These are phyloP conservation scores for Chimonanthus praecox DNA, from an alignment of 164 flowering plant species.

Conservation along the genomic window DNA sequence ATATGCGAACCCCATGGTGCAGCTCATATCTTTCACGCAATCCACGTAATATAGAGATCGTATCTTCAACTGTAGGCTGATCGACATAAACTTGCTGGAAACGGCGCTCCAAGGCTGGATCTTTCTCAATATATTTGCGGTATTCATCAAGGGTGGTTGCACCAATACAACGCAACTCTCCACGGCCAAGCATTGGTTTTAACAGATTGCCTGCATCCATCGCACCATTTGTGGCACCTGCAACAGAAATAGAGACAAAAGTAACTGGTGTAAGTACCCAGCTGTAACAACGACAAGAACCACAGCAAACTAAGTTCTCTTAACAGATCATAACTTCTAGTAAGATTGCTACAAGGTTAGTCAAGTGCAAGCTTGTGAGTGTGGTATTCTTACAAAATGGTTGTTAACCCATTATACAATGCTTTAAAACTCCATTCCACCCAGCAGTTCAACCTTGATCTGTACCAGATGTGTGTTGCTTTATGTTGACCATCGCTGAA, in stretches of 20 bases:
- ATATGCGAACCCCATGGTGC: constrained; percentile 89
- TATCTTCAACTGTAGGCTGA: constrained; percentile 85
- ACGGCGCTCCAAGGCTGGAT: constrained; percentile 90
- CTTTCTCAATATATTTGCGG: constrained; percentile 90
- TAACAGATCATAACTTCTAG: too few relatives aligned
- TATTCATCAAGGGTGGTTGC: constrained; percentile 96
- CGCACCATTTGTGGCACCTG: constrained; percentile 96
- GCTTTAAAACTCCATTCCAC: too few relatives aligned
- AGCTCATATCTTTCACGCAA: constrained; percentile 88
- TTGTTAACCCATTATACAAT: too few relatives aligned
- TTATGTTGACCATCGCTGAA: too few relatives aligned
- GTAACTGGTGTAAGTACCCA: background rate
- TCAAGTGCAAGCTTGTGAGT: too few relatives aligned
- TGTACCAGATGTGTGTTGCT: too few relatives aligned
- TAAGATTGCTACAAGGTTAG: too few relatives aligned
- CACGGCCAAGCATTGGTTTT: constrained; percentile 97
- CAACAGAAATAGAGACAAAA: constrained; percentile 5
- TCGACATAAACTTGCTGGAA: constrained; percentile 96
- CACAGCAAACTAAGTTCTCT: too few relatives aligned
- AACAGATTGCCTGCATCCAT: constrained; percentile 95
- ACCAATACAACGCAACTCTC: constrained; percentile 90
- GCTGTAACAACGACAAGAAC: too few relatives aligned
- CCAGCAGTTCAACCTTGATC: too few relatives aligned
- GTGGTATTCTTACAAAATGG: too few relatives aligned
- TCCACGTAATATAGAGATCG: constrained; percentile 84